Base-by-base conservation (phyloP, 208 protist species). In the Leptomonas seymouri region DNA sequence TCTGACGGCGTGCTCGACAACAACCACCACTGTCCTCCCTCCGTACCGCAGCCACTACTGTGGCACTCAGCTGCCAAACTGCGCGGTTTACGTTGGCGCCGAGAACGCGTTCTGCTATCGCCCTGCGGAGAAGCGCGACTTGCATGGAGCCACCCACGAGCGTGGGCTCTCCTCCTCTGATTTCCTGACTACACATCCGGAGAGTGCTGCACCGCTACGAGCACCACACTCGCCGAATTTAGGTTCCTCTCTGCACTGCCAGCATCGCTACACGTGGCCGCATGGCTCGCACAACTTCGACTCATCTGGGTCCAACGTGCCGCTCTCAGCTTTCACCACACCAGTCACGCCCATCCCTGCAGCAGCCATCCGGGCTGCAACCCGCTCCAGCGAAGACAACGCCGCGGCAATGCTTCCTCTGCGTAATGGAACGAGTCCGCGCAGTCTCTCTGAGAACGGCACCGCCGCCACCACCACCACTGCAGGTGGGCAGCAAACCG, bases 1-100 rank as follows among this genome's bases (percentile, higher is more conserved):
- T 21, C 34, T 48, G 21, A 56, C 61, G 34, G 57, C 61, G 61
- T 55, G 61, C 48, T 67, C 61, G 21, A 45, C 61, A 36, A 28
- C 61, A 3, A 56, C 48, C 23, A 56, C 61, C 34, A n/a, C 4
- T 23, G 30, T 27, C 4, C 1, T 30, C 30, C 42, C 59, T 1
- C 9, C 27, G 1, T 48, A 44, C 45, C 53, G 48, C 62, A 56
- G 54, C 34, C 62, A 53, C 20, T 55, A 41, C 36, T 70, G 64
- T 45, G 56, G 58, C 31, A 20, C 53, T 0, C 69, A 49, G 42
- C 27, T 68, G 23, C 31, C 60, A 21, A 50, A 46, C 36, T 46
- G 41, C 44, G 36, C 45, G 20, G 14, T 25, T 20, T 63, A 18
- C 46, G 44, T 28, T 34, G 58, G 51, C 46, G 39, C 53, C 45